Conservation (phyloP, 768 basidiomycete genomes). For the Austroboletus eburneus region DNA sequence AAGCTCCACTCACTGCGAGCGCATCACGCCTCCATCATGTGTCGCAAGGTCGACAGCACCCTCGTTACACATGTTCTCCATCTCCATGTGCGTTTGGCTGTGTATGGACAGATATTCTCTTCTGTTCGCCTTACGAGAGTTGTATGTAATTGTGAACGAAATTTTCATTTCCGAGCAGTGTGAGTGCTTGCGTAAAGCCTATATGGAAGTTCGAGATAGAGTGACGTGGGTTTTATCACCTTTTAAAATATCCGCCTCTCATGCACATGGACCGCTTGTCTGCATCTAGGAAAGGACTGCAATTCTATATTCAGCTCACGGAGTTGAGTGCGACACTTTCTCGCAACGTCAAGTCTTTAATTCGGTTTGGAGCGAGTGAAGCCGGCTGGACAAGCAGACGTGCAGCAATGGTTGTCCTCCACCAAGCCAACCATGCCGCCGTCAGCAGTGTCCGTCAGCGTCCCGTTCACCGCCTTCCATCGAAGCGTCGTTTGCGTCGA, state of each 20-base stretch:
- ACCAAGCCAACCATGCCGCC: conserved; percentile 42
- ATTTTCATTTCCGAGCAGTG: too few species aligned
- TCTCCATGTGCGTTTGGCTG: too few species aligned
- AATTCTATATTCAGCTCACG: conserved; percentile 82
- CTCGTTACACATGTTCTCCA: too few species aligned
- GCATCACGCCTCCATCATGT: too few species aligned
- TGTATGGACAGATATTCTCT: too few species aligned
- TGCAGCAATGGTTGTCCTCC: conserved; percentile 57
- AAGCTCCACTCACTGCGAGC: too few species aligned
- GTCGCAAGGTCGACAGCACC: too few species aligned
- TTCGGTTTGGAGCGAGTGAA: conserved; percentile 65
- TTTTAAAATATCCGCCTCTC: not conserved
- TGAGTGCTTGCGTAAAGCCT: too few species aligned
- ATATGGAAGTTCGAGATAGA: conserved; percentile 84
- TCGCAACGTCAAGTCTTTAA: conserved; percentile 56
- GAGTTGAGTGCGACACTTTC: conserved; percentile 58
- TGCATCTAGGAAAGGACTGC: conserved; percentile 68
- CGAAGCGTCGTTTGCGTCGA: conserved; percentile 51
- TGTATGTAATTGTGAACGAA: too few species aligned
- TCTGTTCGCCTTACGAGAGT: too few species aligned
- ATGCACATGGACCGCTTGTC: conserved; percentile 8
- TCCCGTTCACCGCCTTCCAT: conserved; percentile 36
- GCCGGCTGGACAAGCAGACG: conserved; percentile 65
- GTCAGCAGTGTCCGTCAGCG: conserved; percentile 20
- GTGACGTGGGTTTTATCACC: conserved; percentile 56